Evolutionary conservation across 345 rosid species (phyloP).

Genomic region (Alliaria petiolata): DNA sequence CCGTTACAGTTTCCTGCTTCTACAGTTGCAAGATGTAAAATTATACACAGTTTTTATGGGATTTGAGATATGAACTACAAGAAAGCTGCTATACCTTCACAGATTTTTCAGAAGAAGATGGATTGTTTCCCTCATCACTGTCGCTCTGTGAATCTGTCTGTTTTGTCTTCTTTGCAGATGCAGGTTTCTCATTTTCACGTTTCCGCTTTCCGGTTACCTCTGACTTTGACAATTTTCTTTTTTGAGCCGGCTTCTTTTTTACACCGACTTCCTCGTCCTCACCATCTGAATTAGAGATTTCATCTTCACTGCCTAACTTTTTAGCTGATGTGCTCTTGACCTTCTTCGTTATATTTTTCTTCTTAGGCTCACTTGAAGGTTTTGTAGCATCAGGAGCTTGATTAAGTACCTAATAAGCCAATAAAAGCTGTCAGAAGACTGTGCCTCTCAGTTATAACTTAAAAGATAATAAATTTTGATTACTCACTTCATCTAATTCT

Average conservation of each 20-base stretch:
- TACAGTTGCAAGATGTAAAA: conserved; percentile 31
- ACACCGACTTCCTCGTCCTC: conserved; percentile 30
- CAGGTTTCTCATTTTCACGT: conserved; percentile 47
- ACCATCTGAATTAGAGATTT: conserved; percentile 40
- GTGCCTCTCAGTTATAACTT: neutral
- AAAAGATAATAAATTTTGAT: neutral
- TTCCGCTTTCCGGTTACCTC: conserved; percentile 58
- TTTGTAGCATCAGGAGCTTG: conserved; percentile 36
- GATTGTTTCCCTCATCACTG: conserved; percentile 42
- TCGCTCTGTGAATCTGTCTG: conserved; percentile 39
- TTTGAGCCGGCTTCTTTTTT: conserved; percentile 42
- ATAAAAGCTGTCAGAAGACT: neutral
- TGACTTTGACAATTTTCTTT: conserved; percentile 48
- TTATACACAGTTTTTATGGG: neutral
- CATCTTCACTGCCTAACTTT: conserved; percentile 31
- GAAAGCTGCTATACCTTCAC: conserved; percentile 40
- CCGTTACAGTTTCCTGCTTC: conserved; percentile 61
- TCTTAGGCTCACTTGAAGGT: conserved; percentile 35
- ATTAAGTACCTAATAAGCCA: conserved; percentile 16
- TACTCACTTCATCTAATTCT: conserved; percentile 61
- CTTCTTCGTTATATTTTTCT: conserved; percentile 39
- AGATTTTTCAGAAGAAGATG: conserved; percentile 23
- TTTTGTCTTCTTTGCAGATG: conserved; percentile 51
- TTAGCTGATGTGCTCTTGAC: conserved; percentile 39
- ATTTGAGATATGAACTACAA: neutral